Conservation (phyloP, 73 alveolate species). For the Symbiodinium natans region DNA sequence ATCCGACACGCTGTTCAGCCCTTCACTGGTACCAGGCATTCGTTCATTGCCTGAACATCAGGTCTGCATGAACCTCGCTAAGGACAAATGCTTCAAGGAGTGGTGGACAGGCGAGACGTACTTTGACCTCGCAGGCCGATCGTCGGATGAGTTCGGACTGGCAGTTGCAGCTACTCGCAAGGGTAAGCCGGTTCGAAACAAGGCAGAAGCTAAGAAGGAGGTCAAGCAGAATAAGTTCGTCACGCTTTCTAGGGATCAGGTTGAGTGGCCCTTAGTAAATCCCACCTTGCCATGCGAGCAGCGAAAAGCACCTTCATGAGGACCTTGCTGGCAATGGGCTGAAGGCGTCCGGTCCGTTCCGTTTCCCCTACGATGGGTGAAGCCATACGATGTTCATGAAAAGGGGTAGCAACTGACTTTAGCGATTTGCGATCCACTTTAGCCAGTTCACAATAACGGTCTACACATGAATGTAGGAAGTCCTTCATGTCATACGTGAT, state of each 20-base stretch:
- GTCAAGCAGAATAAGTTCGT: neutral
- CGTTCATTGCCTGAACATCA: too few species aligned
- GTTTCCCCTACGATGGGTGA: too few species aligned
- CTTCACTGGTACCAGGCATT: too few species aligned
- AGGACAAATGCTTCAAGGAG: neutral
- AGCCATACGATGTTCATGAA: too few species aligned
- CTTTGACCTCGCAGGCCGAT: neutral
- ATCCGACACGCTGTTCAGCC: too few species aligned
- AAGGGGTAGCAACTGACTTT: neutral
- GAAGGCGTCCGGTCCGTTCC: too few species aligned
- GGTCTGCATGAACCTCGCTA: neutral
- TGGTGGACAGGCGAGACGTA: neutral
- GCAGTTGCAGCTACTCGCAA: neutral
- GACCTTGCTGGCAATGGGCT: too few species aligned
- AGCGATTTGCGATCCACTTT: neutral
- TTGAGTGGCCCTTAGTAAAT: neutral
- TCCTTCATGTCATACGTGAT: too few species aligned
- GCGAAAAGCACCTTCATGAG: neutral
- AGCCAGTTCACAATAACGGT: too few species aligned
- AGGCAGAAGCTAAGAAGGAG: neutral
- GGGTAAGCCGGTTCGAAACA: neutral
- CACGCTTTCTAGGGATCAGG: neutral
- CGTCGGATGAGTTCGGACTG: neutral
- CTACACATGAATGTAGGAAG: too few species aligned
- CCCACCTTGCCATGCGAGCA: neutral